Conservation (phyloP, 495 filamentous ascomycete genomes). For the Trichodelitschia bisporula region DNA sequence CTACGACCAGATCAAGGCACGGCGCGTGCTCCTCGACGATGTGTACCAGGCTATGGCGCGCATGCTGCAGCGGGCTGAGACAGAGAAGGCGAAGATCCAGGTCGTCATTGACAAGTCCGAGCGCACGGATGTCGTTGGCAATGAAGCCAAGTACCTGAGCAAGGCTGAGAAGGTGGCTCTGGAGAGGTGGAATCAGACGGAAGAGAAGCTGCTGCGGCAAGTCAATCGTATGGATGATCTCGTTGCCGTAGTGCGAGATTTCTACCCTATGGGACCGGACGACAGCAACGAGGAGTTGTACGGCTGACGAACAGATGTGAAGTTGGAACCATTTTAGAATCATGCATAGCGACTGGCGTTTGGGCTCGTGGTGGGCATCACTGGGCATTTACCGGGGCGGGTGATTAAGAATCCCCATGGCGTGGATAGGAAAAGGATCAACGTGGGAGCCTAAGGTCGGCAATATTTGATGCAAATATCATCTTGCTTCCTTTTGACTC, state of each 20-base stretch:
- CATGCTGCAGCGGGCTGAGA: slow-evolving; percentile 46
- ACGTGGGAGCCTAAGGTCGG: too few relatives aligned
- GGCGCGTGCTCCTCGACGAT: slow-evolving; percentile 39
- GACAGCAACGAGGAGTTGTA: too few relatives aligned
- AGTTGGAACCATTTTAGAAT: too few relatives aligned
- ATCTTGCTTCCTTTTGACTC: too few relatives aligned
- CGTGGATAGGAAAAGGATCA: too few relatives aligned
- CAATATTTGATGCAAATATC: too few relatives aligned
- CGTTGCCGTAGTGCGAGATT: slow-evolving; percentile 64
- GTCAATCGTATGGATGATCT: slow-evolving; percentile 60
- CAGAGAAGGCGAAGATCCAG: slow-evolving; percentile 40
- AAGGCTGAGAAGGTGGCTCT: slow-evolving; percentile 40
- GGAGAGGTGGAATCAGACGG: slow-evolving; percentile 38
- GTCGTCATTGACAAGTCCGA: slow-evolving; percentile 51
- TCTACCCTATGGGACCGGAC: too few relatives aligned
- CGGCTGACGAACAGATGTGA: too few relatives aligned
- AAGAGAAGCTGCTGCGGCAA: slow-evolving; percentile 54
- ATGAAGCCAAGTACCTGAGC: slow-evolving; percentile 51
- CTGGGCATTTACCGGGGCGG: too few relatives aligned
- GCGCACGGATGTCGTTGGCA: slow-evolving; percentile 57
- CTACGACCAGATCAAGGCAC: slow-evolving; percentile 50
- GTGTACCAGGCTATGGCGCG: slow-evolving; percentile 79
- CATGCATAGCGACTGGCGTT: too few relatives aligned
- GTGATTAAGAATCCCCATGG: too few relatives aligned
- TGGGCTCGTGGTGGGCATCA: too few relatives aligned